Evolutionary conservation across 2,329 filamentous ascomycete genomes (phyloP).

Genomic region (Aspergillus sp.): DNA sequence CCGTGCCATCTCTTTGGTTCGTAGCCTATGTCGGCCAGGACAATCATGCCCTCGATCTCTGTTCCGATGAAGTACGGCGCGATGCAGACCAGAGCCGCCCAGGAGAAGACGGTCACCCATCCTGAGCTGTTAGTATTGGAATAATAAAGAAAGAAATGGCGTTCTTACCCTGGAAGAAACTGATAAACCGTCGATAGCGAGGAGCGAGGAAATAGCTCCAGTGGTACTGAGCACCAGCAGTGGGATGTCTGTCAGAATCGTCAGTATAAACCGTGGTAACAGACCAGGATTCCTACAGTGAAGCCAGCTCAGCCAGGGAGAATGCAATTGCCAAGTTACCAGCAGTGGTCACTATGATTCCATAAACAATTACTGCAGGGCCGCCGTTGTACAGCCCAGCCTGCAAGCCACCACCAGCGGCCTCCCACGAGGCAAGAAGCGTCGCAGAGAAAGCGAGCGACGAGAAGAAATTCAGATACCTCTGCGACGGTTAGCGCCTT

Average conservation of each 20-base stretch:
- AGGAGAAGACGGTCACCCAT: slow-evolving; percentile 26
- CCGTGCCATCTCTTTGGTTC: slow-evolving; percentile 33
- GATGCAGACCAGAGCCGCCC: slow-evolving; percentile 26
- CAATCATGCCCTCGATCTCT: slow-evolving; percentile 36
- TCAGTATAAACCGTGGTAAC: background rate
- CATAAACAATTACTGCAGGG: slow-evolving; percentile 36
- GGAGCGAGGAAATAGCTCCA: slow-evolving; percentile 35
- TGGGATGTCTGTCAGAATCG: slow-evolving; percentile 21
- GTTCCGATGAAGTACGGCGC: slow-evolving; percentile 31
- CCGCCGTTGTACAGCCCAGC: slow-evolving; percentile 33
- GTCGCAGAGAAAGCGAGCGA: slow-evolving; percentile 39
- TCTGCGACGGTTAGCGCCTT: background rate
- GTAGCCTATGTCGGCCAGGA: slow-evolving; percentile 29
- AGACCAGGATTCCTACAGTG: slow-evolving; percentile 25
- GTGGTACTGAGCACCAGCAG: slow-evolving; percentile 36
- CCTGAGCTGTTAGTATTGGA: slow-evolving; percentile 1
- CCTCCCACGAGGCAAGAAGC: slow-evolving; percentile 42
- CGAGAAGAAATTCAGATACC: slow-evolving; percentile 29
- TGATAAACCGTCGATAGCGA: slow-evolving; percentile 18
- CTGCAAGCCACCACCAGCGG: slow-evolving; percentile 22
- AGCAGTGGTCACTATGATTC: slow-evolving; percentile 29
- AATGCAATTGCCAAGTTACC: slow-evolving; percentile 37
- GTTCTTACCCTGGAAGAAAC: slow-evolving; percentile 22
- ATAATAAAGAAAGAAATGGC: background rate
- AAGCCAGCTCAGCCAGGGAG: slow-evolving; percentile 41